Evolutionary conservation across 2,329 filamentous ascomycete species (phyloP).

Genomic region (Eutypa lata): DNA sequence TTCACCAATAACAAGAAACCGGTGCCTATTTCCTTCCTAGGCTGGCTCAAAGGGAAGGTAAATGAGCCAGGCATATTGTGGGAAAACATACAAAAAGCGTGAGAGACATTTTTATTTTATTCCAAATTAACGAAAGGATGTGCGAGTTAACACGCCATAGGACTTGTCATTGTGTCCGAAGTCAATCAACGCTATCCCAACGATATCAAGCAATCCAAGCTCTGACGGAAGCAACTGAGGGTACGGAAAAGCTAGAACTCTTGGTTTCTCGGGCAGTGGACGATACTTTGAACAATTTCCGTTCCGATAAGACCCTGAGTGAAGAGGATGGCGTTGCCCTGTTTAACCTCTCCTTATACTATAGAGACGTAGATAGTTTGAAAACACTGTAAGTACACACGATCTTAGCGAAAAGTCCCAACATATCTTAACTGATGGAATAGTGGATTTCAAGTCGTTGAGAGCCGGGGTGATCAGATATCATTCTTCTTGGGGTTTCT

Average conservation of each 20-base stretch:
- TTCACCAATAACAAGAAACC: neutral
- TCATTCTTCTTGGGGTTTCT: constrained; percentile 13
- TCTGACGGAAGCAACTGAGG: constrained; percentile 7
- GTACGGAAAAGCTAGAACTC: constrained; percentile 2
- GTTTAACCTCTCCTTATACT: constrained; percentile 9
- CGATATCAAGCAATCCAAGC: constrained; percentile 8
- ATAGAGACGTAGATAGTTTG: constrained; percentile 6
- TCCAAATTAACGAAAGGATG: neutral
- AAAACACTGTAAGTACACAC: constrained; percentile 12
- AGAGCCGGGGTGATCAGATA: neutral
- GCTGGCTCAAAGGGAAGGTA: constrained; percentile 6
- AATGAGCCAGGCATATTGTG: constrained; percentile 2
- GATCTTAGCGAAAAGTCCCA: neutral
- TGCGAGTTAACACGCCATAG: constrained; percentile 7
- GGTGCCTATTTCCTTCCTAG: constrained; percentile 3
- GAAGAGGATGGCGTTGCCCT: constrained; percentile 15
- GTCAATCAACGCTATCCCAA: constrained; percentile 2
- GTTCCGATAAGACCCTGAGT: neutral
- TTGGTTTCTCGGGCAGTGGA: constrained; percentile 3
- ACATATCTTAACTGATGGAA: neutral
- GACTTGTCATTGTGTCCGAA: constrained; percentile 1
- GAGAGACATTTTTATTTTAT: neutral
- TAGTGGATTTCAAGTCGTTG: constrained; percentile 9
- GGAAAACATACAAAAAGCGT: constrained; percentile 5
- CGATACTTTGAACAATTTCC: neutral